phyloP scores from a whole-genome alignment of 352 stramenopile genomes.

The Plasmopara muralis region DNA sequence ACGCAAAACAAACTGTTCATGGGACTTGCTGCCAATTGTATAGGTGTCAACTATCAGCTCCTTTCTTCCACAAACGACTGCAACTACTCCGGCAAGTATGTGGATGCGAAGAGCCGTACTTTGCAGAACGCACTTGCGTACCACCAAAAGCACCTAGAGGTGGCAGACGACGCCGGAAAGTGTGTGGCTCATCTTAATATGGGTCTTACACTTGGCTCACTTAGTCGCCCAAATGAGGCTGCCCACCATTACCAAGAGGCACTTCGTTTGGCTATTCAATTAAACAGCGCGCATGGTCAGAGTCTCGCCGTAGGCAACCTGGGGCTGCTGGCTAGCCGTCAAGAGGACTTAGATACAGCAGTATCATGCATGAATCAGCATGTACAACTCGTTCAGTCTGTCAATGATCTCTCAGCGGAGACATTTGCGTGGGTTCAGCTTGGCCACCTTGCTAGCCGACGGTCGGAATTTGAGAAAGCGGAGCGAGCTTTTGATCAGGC shows the following conservation, averaged over 20 bases:
- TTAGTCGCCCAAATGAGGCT: constrained; percentile 59
- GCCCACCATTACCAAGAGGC: constrained; percentile 84
- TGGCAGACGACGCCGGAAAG: constrained; percentile 76
- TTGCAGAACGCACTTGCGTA: constrained; percentile 51
- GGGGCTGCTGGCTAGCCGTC: constrained; percentile 73
- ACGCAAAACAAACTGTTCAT: constrained; percentile 73
- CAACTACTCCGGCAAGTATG: constrained; percentile 70
- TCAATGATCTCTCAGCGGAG: constrained; percentile 69
- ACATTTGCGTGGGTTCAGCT: constrained; percentile 85
- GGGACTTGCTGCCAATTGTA: constrained; percentile 78
- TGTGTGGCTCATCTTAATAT: constrained; percentile 86
- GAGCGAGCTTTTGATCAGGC: constrained; percentile 75
- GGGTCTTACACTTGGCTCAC: constrained; percentile 64
- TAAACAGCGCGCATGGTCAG: constrained; percentile 82
- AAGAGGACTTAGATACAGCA: constrained; percentile 73
- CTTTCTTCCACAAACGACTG: constrained; percentile 48
- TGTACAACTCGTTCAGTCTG: constrained; percentile 82
- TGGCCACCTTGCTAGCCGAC: constrained; percentile 57
- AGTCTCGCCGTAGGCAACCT: constrained; percentile 85
- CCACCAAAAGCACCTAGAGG: constrained; percentile 73
- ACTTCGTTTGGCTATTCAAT: constrained; percentile 73
- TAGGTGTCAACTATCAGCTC: constrained; percentile 85
- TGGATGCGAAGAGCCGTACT: constrained; percentile 38
- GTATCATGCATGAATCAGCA: constrained; percentile 86
- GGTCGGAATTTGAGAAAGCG: constrained; percentile 52